A percentile compares a stretch with the other conserved stretches of the same genome.
Evolutionary conservation across 345 rosid species (phyloP).

Genomic region (Dovyalis caffra): DNA sequence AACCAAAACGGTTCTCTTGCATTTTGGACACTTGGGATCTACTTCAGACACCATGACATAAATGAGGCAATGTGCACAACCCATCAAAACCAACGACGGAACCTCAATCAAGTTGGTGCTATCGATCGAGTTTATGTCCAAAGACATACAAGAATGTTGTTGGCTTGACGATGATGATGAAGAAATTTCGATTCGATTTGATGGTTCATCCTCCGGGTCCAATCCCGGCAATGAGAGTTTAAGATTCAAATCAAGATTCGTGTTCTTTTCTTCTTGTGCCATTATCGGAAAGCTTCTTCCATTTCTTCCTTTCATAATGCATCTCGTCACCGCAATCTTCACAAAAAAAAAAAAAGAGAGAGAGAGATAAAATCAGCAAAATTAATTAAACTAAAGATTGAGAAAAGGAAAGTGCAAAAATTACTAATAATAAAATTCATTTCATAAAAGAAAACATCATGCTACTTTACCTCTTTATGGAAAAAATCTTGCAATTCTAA

Average conservation of each 20-base stretch:
- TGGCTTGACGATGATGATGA: conserved; percentile 8
- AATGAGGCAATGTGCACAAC: conserved; percentile 30
- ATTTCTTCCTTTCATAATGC: background rate
- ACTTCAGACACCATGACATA: conserved; percentile 35
- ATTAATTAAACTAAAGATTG: background rate
- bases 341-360: background rate
- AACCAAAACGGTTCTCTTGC: conserved; percentile 21
- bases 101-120: background rate
- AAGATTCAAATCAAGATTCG: conserved; percentile 12
- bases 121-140: conserved; percentile 2
- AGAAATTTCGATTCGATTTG: background rate
- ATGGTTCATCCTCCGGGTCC: background rate
- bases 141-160: conserved; percentile 3
- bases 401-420: too few relatives aligned
- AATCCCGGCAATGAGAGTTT: conserved; percentile 15
- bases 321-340: background rate
- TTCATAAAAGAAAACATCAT: background rate
- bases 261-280: background rate
- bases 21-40: conserved; percentile 32
- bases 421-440: background rate
- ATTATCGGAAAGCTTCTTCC: background rate
- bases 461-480: background rate
- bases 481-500: background rate
- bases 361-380: background rate
- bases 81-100: conserved; percentile 32